Evolutionary conservation across 73 alveolate genomes (phyloP).

Genomic region (Paramecium sonneborni): DNA sequence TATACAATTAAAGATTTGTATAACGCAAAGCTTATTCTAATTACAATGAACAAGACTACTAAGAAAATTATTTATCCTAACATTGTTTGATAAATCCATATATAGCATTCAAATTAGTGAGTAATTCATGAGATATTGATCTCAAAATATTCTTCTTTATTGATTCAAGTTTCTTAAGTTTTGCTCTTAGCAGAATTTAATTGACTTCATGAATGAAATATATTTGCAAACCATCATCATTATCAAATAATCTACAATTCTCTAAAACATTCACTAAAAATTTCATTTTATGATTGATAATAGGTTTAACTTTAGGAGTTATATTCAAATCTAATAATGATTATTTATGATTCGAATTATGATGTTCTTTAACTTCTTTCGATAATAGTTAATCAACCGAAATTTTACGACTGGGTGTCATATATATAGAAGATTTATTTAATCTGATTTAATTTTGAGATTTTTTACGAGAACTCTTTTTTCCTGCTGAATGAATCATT

Average conservation of each 20-base stretch:
- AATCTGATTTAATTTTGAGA: neutral
- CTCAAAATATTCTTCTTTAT: slow-evolving; percentile 9
- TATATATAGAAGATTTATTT: neutral
- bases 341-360: neutral
- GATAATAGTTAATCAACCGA: neutral
- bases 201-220: slow-evolving; percentile 20
- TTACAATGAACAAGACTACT: neutral
- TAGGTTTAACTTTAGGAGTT: neutral
- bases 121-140: slow-evolving; percentile 46
- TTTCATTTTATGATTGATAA: slow-evolving; percentile 44
- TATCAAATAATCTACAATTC: neutral
- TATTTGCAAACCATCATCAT: neutral
- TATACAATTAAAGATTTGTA: neutral
- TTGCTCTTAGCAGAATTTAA: neutral
- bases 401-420: neutral
- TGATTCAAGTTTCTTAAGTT: slow-evolving; percentile 25
- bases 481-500: neutral
- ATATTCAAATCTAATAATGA: neutral
- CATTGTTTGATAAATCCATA: neutral
- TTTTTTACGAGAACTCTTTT: neutral
- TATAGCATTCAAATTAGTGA: neutral
- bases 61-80: neutral
- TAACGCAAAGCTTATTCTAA: neutral
- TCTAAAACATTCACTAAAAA: neutral
- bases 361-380: neutral